Evolutionary conservation across 495 filamentous ascomycete species (phyloP).

Genomic region (Lasiosphaeris hirsuta): DNA sequence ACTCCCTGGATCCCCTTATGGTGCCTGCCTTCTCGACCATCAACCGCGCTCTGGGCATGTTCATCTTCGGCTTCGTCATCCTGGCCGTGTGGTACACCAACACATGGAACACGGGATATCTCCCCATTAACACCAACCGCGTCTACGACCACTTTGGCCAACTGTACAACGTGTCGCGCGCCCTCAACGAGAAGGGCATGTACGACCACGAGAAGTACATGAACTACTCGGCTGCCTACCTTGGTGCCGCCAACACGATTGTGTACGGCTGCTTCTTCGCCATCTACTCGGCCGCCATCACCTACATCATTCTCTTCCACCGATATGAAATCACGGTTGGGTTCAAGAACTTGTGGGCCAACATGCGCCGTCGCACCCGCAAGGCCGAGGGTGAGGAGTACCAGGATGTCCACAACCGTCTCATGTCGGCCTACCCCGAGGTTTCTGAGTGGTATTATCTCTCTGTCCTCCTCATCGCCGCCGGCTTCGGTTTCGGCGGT

Average conservation of each 20-base stretch:
- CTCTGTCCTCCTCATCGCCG: slow-evolving; percentile 28
- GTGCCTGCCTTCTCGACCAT: slow-evolving; percentile 43
- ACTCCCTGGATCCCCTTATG: slow-evolving; percentile 37
- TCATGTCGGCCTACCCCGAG: slow-evolving; percentile 39
- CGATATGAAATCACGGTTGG: slow-evolving; percentile 39
- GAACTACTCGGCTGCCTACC: slow-evolving; percentile 39
- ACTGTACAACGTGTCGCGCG: slow-evolving; percentile 36
- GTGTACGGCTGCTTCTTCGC: slow-evolving; percentile 42
- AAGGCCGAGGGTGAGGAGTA: slow-evolving; percentile 12
- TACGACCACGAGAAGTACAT: slow-evolving; percentile 37
- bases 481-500: slow-evolving; percentile 34
- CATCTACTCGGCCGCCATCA: slow-evolving; percentile 37
- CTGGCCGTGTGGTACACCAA: slow-evolving; percentile 38
- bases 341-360: slow-evolving; percentile 27
- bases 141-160: slow-evolving; percentile 38
- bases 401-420: slow-evolving; percentile 35
- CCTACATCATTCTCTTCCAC: slow-evolving; percentile 38
- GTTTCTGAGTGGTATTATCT: slow-evolving; percentile 44
- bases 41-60: slow-evolving; percentile 37
- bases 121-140: slow-evolving; percentile 39
- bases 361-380: slow-evolving; percentile 18
- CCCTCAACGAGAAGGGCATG: slow-evolving; percentile 33
- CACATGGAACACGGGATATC: slow-evolving; percentile 36
- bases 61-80: slow-evolving; percentile 29
- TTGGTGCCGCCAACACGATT: slow-evolving; percentile 32